Percentiles rank a stretch among this genome's conserved stretches.
These are phyloP conservation scores for Oidium heveae DNA, from an alignment of 2,329 filamentous ascomycete genomes.

Conservation along the genomic window DNA sequence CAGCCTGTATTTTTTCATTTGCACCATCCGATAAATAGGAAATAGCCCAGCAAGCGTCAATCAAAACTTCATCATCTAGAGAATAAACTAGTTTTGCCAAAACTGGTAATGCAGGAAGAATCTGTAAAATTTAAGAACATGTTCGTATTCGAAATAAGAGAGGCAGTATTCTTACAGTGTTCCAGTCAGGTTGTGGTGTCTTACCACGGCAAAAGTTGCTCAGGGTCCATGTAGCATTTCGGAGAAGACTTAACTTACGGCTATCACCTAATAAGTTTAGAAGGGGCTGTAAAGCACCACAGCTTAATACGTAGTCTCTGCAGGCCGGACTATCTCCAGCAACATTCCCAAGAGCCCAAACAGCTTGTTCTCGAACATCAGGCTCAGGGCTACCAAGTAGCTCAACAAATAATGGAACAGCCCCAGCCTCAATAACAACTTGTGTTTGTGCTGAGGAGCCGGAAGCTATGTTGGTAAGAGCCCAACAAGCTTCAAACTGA, in stretches of 20 bases:
- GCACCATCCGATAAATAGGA: conserved; percentile 94
- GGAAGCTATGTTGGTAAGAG: conserved; percentile 95
- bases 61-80: conserved; percentile 89
- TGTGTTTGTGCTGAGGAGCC: conserved; percentile 94
- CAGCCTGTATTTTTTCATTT: conserved; percentile 98
- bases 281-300: conserved; percentile 74
- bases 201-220: conserved; percentile 99
- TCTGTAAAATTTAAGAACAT: conserved; percentile 27
- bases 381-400: conserved; percentile 86
- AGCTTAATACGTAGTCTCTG: conserved; percentile 84
- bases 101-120: conserved; percentile 79
- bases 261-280: conserved; percentile 81
- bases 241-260: conserved; percentile 95
- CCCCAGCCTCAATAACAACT: conserved; percentile 93
- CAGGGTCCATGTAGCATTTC: conserved; percentile 95
- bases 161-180: conserved; percentile 39
- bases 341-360: conserved; percentile 97
- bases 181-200: conserved; percentile 95
- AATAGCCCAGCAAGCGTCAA: conserved; percentile 98
- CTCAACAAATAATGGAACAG: conserved; percentile 96
- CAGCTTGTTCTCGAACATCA: conserved; percentile 91
- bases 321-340: conserved; percentile 94
- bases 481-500: conserved; percentile 98
- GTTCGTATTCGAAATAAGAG: conserved; percentile 6
- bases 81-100: conserved; percentile 96